Evolutionary conservation across 305 asterid genomes (phyloP), one percentile per base, ranked within the genome.

Genomic region (Vinca major): DNA sequence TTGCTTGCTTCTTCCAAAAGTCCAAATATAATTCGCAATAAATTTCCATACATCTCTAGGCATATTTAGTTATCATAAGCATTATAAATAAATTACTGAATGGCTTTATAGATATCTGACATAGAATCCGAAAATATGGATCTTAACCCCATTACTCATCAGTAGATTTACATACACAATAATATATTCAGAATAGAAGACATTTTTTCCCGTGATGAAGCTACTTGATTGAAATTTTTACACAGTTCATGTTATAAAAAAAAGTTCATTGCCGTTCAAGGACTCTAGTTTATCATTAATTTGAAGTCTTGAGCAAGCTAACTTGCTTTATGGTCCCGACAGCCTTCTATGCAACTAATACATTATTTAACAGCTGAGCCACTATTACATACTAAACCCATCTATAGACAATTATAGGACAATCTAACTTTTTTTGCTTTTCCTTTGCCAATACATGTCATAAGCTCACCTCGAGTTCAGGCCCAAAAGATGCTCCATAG

Each of bases 401-500:
- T 58, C 39, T 14, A 58, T 4, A 58, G 45, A 14, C 20, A 17
- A 58, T 14, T 21, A 36, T 33, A 58, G 11, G 63, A 58, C 10
- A 58, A 26, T 37, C 4, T 33, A 7, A 37, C 3, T 7, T 36
- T 48, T 60, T 47, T 36, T 26, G 20, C 14, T 6, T 33, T 17
- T 6, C 48, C 45, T 50, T 61, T 56, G n/a, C 6, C 14, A 44
- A 1, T 41, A 43, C 17, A 77, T 50, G 17, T 63, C 63, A 33
- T 16, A 63, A 19, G 43, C 79, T 84, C 75, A 91, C 99, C 99
- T 91, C 95, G 85, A 93, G 80, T 70, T 93, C 99, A 74, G 99
- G 89, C 72, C 99, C 99, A 81, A 72, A 91, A 71, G 91, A 58
- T 63, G 97, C 99, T 73, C 99, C 99, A 80, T 91, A 93, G 48